Base-by-base conservation (phyloP, 179 eudicot genomes). In the Kewa caespitosa region DNA sequence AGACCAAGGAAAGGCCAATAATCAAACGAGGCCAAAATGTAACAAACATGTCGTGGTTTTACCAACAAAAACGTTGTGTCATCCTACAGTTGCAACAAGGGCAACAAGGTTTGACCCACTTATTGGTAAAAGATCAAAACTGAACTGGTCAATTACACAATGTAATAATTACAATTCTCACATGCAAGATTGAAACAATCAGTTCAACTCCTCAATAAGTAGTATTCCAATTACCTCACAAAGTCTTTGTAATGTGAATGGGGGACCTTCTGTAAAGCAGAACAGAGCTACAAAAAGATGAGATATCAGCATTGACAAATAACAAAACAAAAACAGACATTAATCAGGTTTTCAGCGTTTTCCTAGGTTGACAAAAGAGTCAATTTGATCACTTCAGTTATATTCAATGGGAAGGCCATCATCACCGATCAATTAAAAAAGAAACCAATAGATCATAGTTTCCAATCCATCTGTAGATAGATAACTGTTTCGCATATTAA, bases 171-270 rank as follows among this genome's bases (percentile, higher is more conserved):
- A 39, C 63, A 65, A 38, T 41, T 59, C 34, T 37, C 32, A 46
- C 23, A 39, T 31, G 32, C 59, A 55, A 22, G 31, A 48, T 41
- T 31, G 50, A 54, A 57, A 52, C 28, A 59, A 30, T 28, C 32
- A 67, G 34, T 50, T 37, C 32, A 65, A 70, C 65, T 61, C 34
- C 46, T 25, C 38, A 64, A 66, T 65, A 28, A 22, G 69, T 48
- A 25, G 32, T 55, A 65, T 41, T 33, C 79, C 36, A 75, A 78
- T 83, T 78, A 94, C 98, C 98, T 94, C 98, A 72, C 90, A 89
- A 57, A 94, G 84, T 84, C 97, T 89, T 81, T 94, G 98, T 82
- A 94, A 77, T 68, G 98, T 94, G 84, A 94, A 94, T 72, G 98
- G 97, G 61, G 98, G 98, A 65, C 97, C 98, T 66, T 90, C 97